Base-by-base conservation (phyloP, 805 yeast genomes). In the Kazachstania viticola region DNA sequence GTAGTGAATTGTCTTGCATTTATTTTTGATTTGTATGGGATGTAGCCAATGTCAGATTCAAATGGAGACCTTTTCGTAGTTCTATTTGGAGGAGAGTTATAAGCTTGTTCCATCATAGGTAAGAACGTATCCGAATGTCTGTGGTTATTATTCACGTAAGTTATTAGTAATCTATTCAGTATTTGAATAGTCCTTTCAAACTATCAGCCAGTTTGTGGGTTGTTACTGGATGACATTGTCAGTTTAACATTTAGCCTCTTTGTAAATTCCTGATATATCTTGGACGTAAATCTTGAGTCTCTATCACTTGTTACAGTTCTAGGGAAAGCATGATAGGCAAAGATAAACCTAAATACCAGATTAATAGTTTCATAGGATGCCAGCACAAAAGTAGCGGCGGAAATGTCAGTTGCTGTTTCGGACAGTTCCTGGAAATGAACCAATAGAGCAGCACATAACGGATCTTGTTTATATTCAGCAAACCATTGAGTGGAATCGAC, bases 311-410 rank as follows among this genome's bases (percentile, higher is more conserved):
- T 19, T 7, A 19, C 11, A 23, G 25, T 29, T 11, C 16, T 14
- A 5, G 42, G 45, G 19, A 39, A 39, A 4, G 39, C 39, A 27
- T 44, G 41, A 25, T 35, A 38, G 3, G 32, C 14, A 19, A 42
- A 40, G 11, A 38, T 27, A 22, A 28, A 36, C 3, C 39, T 17
- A 26, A 33, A 37, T 4, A 38, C 17, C 12, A 32, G 5, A n/a
- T 44, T 39, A 15, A 42, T 34, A 6, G 35, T 34, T 25, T 32
- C 42, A 14, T 18, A 28, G 1, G 48, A 32, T 12, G 31, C 31
- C 14, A 38, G 21, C n/a, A n/a, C n/a, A n/a, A n/a, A n/a, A n/a
- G n/a, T n/a, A n/a, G n/a, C n/a, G n/a, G n/a, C n/a, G n/a, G n/a
- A n/a, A n/a, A n/a, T n/a, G n/a, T n/a, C n/a, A n/a, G n/a, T n/a